Evolutionary conservation across 2,329 filamentous ascomycete species (phyloP).

Genomic region (Aspergillus tubingensis): DNA sequence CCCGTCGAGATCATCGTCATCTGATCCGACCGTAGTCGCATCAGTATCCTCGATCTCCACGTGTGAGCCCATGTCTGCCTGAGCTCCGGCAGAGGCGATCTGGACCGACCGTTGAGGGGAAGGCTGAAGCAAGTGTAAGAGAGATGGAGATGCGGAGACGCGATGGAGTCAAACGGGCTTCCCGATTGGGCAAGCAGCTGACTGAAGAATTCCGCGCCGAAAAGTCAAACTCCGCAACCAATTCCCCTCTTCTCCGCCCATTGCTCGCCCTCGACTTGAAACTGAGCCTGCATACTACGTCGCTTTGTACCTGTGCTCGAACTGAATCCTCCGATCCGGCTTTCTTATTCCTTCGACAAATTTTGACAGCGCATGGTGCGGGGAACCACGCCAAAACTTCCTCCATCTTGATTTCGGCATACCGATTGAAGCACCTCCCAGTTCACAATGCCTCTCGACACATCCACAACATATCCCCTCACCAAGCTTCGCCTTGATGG

Average conservation of each 20-base stretch:
- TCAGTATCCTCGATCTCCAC: constrained; percentile 30
- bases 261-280: not conserved
- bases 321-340: not conserved
- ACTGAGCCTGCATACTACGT: not conserved
- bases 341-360: not conserved
- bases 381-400: constrained; percentile 2
- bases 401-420: not conserved
- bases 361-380: constrained; percentile 5
- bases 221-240: constrained; percentile 16
- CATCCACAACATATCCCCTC: constrained; percentile 84
- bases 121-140: not conserved
- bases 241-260: not conserved
- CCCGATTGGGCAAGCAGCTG: constrained; percentile 28
- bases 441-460: constrained; percentile 85
- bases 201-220: constrained; percentile 12
- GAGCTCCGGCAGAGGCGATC: constrained; percentile 11
- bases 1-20: constrained; percentile 49
- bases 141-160: constrained; percentile 17
- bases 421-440: constrained; percentile 1
- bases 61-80: constrained; percentile 25
- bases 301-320: not conserved
- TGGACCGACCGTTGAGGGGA: not conserved
- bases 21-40: constrained; percentile 31
- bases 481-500: constrained; percentile 81
- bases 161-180: constrained; percentile 21